Base-by-base conservation (phyloP, 768 basidiomycete species). In the Stropharia rugosoannulata region DNA sequence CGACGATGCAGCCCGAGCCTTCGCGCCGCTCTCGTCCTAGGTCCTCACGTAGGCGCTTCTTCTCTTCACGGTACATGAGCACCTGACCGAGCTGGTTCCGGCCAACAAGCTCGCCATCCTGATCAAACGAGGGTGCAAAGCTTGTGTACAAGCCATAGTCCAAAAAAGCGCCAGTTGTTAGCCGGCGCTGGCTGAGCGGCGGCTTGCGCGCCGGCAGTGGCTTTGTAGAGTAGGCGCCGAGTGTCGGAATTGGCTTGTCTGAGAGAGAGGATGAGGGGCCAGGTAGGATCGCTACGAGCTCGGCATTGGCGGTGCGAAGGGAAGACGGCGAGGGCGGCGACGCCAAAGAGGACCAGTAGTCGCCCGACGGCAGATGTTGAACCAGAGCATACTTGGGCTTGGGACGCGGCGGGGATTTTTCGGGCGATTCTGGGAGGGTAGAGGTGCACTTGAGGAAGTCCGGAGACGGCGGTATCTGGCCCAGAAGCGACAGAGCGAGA, bases 111-210 rank as follows among this genome's bases (percentile, higher is more conserved):
- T 82, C 79, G n/a, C 85, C 85, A 56, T 89, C 86, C 59, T 90
- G 87, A 56, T 90, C 88, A 66, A 89, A 93, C 9, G 78, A 73
- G 1, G 91, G 91, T 0, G 91, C 90, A 69, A 93, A 93, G 64
- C 81, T 86, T 6, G 89, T 71, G 63, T 77, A 87, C 11, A 79
- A 77, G 0, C 91, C 92, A 63, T 93, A 93, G 68, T 94, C 88
- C 6, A 94, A 74, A 65, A 93, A 93, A 0, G 77, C 69, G 51
- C 88, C 89, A 25, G 83, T 77, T 42, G 82, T 80, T 37, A 91
- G 68, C 22, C 76, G 77, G 41, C 87, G 82, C 13, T 83, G 74
- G 0, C 75, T 68, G 1, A 80, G 79, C 19, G 78, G 68, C 37
- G 75, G 72, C 59, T 74, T 70, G 61, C 73, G 75, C 54, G 73